Evolutionary conservation across 768 basidiomycete genomes (phyloP), one percentile per base, ranked within the genome.

Genomic region (Auriscalpium vulgare): DNA sequence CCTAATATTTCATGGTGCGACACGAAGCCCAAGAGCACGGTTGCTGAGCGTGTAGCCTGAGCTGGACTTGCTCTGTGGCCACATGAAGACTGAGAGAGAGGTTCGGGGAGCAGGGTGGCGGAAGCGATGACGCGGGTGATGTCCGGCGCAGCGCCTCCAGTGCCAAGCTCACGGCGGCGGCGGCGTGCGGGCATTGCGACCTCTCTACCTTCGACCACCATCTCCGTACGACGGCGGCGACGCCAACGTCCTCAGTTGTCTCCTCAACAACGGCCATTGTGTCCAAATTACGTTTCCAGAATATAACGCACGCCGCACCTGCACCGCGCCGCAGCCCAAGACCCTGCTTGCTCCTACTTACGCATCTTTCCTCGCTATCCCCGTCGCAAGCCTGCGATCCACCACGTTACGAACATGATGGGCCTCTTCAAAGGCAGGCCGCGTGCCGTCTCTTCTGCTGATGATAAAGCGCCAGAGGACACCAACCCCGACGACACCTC

Each of bases 401-500:
- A 29, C 40, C 40, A 43, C 40, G 40, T 8, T 43, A 43, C 17
- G 40, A 43, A 6, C 68, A 91, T 91, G 88, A 84, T 89, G 85
- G 84, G 85, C 68, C 75, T 90, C 60, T 87, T 90, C 75, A 84
- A 76, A 62, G 81, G 76, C 56, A 81, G 81, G 75, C 83, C 85
- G 77, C 86, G 86, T 71, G 83, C 78, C 62, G 68, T 78, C 59
- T 75, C 79, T 68, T 78, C 82, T 68, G 56, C 50, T 1, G 80
- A 83, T 50, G 85, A 86, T 67, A 85, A 80, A 67, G 75, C 82
- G 53, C 88, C 87, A 50, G 87, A 88, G 60, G 90, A 91, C 68
- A 87, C 87, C 43, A 84, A 91, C 65, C 86, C 88, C 58, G 88
- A 95, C 72, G 91, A 95, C 72, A 91, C 89, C 48, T 89, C 87